phyloP scores from a whole-genome alignment of 1,139 yeast species.

The Torulaspora pretoriensis region DNA sequence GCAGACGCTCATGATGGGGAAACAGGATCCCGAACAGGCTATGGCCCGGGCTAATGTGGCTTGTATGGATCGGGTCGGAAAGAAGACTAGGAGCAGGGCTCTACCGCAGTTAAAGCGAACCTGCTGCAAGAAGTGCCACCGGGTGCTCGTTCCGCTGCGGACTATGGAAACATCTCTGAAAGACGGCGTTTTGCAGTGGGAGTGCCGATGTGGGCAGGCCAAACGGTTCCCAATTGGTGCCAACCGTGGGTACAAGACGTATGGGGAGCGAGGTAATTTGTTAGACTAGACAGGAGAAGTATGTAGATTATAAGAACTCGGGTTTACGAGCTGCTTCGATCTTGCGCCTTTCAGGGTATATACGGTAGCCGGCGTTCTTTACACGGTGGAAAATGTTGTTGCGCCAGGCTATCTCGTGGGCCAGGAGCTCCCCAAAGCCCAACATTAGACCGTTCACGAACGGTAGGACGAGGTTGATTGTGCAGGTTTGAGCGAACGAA shows the following conservation, averaged over 20 bases:
- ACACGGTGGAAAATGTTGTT: slow-evolving; percentile 45
- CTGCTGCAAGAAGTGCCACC: slow-evolving; percentile 30
- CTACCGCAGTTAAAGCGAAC: slow-evolving; percentile 31
- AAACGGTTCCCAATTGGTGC: slow-evolving; percentile 28
- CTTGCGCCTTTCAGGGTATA: slow-evolving; percentile 27
- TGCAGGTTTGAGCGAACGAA: slow-evolving; percentile 40
- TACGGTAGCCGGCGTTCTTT: slow-evolving; percentile 40
- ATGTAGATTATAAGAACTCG: slow-evolving; percentile 8
- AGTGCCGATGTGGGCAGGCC: slow-evolving; percentile 27
- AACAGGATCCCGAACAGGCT: slow-evolving; percentile 12
- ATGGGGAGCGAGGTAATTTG: slow-evolving; percentile 24
- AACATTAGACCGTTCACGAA: slow-evolving; percentile 92
- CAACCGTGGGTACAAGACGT: slow-evolving; percentile 23
- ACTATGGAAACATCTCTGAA: slow-evolving; percentile 4
- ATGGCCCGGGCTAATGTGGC: slow-evolving; percentile 26
- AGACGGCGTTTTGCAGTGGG: slow-evolving; percentile 20
- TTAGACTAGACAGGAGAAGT: slow-evolving; percentile 2
- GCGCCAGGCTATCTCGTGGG: slow-evolving; percentile 84
- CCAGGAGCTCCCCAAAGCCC: slow-evolving; percentile 93
- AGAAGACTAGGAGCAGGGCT: slow-evolving; percentile 28
- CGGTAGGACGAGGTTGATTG: slow-evolving; percentile 78
- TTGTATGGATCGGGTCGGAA: slow-evolving; percentile 28
- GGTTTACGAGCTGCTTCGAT: not conserved
- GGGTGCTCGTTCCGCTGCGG: slow-evolving; percentile 22
- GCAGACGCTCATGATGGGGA: slow-evolving; percentile 13